Conservation (phyloP, 2,329 filamentous ascomycete genomes). For the Diplocarpon mali region DNA sequence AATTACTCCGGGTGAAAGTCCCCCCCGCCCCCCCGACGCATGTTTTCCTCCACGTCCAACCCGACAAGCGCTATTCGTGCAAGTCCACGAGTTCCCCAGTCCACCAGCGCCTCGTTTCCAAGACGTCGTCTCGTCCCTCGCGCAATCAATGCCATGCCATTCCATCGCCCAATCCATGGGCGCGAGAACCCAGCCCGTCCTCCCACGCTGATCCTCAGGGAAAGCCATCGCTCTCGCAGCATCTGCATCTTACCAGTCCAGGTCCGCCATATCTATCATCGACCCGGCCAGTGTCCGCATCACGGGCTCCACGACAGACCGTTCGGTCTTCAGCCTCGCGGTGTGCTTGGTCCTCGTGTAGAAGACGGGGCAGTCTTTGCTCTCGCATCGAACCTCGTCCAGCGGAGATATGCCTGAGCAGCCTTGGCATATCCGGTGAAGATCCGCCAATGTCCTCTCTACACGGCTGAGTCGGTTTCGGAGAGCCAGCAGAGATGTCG, state of each 20-base stretch:
- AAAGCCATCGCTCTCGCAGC: background rate
- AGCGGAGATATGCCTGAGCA: conserved; percentile 64
- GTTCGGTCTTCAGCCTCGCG: conserved; percentile 33
- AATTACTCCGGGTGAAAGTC: no score
- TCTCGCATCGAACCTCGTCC: conserved; percentile 79
- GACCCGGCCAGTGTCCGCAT: conserved; percentile 31
- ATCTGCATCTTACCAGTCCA: conserved; percentile 23
- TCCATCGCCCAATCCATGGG: no score
- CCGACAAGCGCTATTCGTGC: no score
- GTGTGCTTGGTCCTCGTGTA: conserved; percentile 62
- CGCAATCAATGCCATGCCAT: no score
- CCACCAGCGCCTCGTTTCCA: no score
- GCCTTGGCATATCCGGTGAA: conserved; percentile 64
- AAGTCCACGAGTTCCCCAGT: no score
- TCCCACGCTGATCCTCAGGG: background rate
- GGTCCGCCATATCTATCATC: conserved; percentile 15
- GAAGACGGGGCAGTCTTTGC: conserved; percentile 85
- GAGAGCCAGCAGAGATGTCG: conserved; percentile 53
- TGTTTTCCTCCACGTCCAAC: no score
- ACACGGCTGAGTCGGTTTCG: conserved; percentile 48
- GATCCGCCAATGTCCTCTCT: conserved; percentile 51
- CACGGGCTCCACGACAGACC: conserved; percentile 30
- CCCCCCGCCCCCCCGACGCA: no score
- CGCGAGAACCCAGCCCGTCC: no score
- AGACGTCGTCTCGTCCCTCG: no score